phyloP scores from a whole-genome alignment of 2,329 filamentous ascomycete species.

The Fusarium sp. region DNA sequence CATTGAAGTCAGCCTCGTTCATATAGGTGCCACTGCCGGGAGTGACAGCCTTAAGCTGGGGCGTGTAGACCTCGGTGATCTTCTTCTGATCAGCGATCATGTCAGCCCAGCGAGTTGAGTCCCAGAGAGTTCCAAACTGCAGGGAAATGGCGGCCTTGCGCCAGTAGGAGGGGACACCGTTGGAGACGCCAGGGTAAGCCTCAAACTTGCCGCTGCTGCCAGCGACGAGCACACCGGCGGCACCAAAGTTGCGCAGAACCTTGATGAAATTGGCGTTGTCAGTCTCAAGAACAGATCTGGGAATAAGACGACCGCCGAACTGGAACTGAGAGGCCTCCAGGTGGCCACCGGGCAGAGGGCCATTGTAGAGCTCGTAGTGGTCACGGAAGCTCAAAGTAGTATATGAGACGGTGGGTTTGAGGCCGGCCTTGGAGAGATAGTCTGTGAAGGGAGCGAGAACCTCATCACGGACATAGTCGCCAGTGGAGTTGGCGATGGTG shows the following conservation, averaged over 20 bases:
- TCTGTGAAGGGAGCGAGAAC: background rate
- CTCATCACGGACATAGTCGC: background rate
- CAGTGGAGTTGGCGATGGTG: slow-evolving; percentile 53
- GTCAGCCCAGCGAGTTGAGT: slow-evolving; percentile 38
- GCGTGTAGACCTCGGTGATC: slow-evolving; percentile 43
- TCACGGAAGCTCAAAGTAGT: slow-evolving; percentile 23
- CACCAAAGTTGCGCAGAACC: background rate
- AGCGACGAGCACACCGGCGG: background rate
- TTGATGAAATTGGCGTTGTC: slow-evolving; percentile 1
- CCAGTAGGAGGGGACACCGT: background rate
- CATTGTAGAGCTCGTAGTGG: slow-evolving; percentile 54
- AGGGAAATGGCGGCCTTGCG: background rate
- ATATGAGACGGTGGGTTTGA: background rate
- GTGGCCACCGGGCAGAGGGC: slow-evolving; percentile 51
- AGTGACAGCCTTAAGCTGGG: slow-evolving; percentile 45
- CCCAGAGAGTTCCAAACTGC: slow-evolving; percentile 31
- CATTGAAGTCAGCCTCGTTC: slow-evolving; percentile 60
- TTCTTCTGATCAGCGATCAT: slow-evolving; percentile 44
- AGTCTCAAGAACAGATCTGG: slow-evolving; percentile 39
- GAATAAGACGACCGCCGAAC: slow-evolving; percentile 54
- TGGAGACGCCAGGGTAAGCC: background rate
- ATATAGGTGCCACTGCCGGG: slow-evolving; percentile 55
- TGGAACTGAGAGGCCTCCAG: slow-evolving; percentile 41
- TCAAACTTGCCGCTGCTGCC: background rate
- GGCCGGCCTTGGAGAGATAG: background rate